These are phyloP conservation scores for Brassica incana DNA, from an alignment of 345 rosid genomes.

Conservation along the genomic window DNA sequence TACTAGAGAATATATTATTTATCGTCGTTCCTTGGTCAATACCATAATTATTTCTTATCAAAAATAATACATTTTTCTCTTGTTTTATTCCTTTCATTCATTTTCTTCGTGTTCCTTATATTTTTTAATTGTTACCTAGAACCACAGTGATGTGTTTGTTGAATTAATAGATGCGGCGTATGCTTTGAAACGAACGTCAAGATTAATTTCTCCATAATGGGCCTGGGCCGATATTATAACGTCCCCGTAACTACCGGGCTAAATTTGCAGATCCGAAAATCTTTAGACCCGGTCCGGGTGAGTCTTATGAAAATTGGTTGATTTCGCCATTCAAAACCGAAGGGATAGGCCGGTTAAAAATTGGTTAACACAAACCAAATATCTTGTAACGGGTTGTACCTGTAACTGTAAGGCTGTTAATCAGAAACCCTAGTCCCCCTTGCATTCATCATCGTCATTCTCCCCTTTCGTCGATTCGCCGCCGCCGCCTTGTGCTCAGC, in stretches of 20 bases:
- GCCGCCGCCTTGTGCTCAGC: neutral
- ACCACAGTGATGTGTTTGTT: no score
- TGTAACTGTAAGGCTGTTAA: neutral
- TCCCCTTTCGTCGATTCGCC: neutral
- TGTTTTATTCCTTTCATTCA: no score
- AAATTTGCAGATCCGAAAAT: neutral
- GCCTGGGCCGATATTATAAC: neutral
- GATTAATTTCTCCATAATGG: neutral
- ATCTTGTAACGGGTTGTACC: neutral
- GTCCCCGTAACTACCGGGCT: neutral
- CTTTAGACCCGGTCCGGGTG: neutral
- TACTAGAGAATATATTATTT: no score
- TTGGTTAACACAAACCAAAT: conserved; percentile 4
- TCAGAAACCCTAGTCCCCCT: conserved; percentile 28
- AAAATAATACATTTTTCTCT: no score
- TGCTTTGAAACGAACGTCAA: neutral
- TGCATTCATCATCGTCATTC: conserved; percentile 12
- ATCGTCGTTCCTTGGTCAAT: no score
- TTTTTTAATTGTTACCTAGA: no score
- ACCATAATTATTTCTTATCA: no score
- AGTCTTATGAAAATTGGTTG: neutral
- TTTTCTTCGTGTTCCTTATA: no score
- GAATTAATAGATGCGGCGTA: neutral
- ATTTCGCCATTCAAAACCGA: neutral
- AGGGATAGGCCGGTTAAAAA: conserved; percentile 3